A percentile compares a stretch with the other conserved stretches of the same genome.
These are phyloP conservation scores for Kodamaea suecica DNA, from an alignment of 1,139 yeast species.

Conservation along the genomic window DNA sequence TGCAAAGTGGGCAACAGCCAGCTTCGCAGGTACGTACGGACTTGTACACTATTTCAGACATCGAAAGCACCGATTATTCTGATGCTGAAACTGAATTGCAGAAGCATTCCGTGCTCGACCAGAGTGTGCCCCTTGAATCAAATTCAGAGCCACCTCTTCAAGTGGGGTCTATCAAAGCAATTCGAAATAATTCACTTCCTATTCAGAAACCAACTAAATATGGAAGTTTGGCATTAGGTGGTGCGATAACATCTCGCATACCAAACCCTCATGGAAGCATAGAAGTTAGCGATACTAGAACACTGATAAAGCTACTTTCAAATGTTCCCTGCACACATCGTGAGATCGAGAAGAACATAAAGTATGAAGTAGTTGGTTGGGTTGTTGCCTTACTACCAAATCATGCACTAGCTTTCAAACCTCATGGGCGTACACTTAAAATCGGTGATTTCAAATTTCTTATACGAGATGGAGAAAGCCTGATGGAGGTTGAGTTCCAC, in stretches of 20 bases:
- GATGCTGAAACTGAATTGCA: no score
- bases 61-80: no score
- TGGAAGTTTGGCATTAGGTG: no score
- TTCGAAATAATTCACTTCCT: no score
- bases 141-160: no score
- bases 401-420: slow-evolving; percentile 25
- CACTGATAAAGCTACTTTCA: neutral
- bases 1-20: neutral
- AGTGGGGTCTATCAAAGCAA: no score
- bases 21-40: neutral
- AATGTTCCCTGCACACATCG: neutral
- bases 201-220: no score
- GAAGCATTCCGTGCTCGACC: no score
- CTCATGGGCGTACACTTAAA: slow-evolving; percentile 30
- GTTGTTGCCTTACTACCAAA: neutral
- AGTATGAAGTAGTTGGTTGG: neutral
- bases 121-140: no score
- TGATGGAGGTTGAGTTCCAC: slow-evolving; percentile 24
- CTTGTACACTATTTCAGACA: neutral
- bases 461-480: slow-evolving; percentile 15
- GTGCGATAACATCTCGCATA: no score
- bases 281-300: neutral
- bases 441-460: slow-evolving; percentile 24
- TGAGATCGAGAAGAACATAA: neutral
- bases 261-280: no score